Percentiles rank a stretch among this genome's conserved stretches.
These are phyloP conservation scores for Litsea cubeba DNA, from an alignment of 164 flowering plant genomes.

Conservation along the genomic window DNA sequence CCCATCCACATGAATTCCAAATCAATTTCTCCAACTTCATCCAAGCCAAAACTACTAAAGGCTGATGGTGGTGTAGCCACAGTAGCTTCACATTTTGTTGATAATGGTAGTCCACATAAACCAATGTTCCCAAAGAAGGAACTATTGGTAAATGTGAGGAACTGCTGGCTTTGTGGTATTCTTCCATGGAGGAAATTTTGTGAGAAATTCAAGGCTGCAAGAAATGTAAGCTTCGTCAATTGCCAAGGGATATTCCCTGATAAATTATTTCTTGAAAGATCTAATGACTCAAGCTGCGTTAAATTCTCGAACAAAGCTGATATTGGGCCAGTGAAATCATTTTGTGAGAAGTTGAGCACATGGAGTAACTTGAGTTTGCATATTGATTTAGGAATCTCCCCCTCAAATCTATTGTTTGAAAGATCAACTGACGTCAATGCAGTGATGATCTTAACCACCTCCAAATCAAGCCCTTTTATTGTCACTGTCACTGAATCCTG, in stretches of 20 bases:
- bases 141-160: not conserved
- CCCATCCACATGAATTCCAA: not conserved
- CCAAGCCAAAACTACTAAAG: not conserved
- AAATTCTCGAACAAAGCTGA: not conserved
- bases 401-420: not conserved
- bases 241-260: not conserved
- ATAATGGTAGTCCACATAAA: not conserved
- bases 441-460: not conserved
- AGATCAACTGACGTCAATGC: not conserved
- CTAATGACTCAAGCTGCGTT: not conserved
- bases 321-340: not conserved
- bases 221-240: not conserved
- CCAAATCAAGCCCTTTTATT: not conserved
- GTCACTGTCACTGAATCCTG: not conserved
- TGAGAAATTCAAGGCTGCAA: conserved; percentile 2
- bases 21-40: not conserved
- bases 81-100: not conserved
- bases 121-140: not conserved
- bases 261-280: not conserved
- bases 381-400: not conserved
- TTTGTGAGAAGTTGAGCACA: not conserved
- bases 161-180: conserved; percentile 6
- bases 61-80: not conserved
- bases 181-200: conserved; percentile 1
- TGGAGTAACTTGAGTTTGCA: not conserved